Evolutionary conservation across 164 flowering plant genomes (phyloP).

Genomic region (Paratinospora sagittata): DNA sequence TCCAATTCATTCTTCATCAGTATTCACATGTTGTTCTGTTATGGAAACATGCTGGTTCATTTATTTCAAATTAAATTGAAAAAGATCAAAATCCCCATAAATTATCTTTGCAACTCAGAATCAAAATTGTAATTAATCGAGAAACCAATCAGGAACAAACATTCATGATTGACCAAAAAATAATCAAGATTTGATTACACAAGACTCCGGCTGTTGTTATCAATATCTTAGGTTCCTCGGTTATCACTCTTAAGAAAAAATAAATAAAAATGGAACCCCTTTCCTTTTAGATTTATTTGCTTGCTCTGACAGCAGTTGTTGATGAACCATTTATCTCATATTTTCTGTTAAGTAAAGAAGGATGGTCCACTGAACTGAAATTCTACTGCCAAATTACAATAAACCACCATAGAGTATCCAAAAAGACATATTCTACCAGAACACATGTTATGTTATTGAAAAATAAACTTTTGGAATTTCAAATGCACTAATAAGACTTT

Average conservation of each 20-base stretch:
- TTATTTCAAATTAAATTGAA: neutral
- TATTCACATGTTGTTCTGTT: neutral
- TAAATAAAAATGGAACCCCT: no score
- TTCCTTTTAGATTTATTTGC: neutral
- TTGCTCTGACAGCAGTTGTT: neutral
- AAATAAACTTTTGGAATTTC: constrained; percentile 1
- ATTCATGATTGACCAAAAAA: neutral
- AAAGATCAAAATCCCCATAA: neutral
- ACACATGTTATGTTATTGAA: neutral
- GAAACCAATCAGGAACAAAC: neutral
- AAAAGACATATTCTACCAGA: neutral
- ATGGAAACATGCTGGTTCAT: neutral
- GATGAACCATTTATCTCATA: neutral
- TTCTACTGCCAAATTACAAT: neutral
- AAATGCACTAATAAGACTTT: constrained; percentile 8
- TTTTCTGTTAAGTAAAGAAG: neutral
- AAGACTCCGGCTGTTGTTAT: no score
- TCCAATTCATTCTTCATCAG: neutral
- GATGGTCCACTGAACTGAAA: neutral
- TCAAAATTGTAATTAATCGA: no score
- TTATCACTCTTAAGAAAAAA: no score
- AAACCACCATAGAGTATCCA: neutral
- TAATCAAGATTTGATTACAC: neutral
- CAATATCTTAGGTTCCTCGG: no score
- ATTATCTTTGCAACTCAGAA: neutral